Base-by-base conservation (phyloP, 768 basidiomycete species). In the Kwoniella dejecticola region DNA sequence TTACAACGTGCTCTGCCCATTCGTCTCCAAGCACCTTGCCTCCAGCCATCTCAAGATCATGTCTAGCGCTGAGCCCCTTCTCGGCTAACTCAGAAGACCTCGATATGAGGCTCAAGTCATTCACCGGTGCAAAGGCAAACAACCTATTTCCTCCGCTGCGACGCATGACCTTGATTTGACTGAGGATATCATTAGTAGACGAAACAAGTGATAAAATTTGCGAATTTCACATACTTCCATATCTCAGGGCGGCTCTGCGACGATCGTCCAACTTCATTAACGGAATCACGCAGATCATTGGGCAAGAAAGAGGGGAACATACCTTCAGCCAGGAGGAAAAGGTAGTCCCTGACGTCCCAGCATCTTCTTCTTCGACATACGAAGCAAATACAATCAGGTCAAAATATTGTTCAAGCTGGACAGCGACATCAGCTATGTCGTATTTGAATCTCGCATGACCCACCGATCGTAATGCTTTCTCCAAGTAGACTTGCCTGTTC, bases 341-440 rank as follows among this genome's bases (percentile, higher is more conserved):
- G 11, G 83, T 86, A 64, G 86, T 84, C 0, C 41, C 81, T 77
- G 73, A 88, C 85, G 55, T 83, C 79, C 66, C 71, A 42, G 67
- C 69, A 31, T 84, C 81, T 12, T 87, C 83, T 26, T 83, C 82
- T 53, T 87, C 85, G 4, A 95, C 87, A 69, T 89, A 99, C 62
- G 87, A 90, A 2, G 93, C 89, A 71, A 97, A 99, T 0, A 89
- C 89, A 61, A 98, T 89, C 68, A 93, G 85, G 80, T 97, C 97
- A 81, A 95, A 96, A 78, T 79, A 77, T 60, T 72, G 73, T 54
- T 77, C 75, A n/a, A 77, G 70, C 75, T 78, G 52, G 8, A 33
- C 24, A 29, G 2, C 24, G 8, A 26, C 4, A n/a, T 65, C 24
- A 67, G 54, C 42, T 12, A n/a, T n/a, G n/a, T n/a, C n/a, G 23